These are phyloP conservation scores for Leishmania aethiopica DNA, from an alignment of 208 protist genomes.

Conservation along the genomic window DNA sequence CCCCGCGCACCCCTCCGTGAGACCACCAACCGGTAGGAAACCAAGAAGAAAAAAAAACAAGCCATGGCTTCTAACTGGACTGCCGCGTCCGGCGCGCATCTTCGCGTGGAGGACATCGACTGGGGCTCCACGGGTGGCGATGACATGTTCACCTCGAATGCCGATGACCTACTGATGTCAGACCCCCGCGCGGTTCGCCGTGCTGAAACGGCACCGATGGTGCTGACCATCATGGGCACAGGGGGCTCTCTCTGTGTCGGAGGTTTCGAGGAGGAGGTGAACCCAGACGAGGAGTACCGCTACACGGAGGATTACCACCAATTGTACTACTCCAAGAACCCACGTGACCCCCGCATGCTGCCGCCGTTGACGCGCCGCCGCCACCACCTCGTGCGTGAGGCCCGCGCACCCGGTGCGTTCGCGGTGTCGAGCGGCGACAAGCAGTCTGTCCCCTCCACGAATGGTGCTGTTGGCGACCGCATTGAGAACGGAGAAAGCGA, in stretches of 20 bases:
- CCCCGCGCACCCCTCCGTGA: background rate
- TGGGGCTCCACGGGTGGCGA: slow-evolving; percentile 39
- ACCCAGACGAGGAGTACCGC: slow-evolving; percentile 77
- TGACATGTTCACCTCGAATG: slow-evolving; percentile 41
- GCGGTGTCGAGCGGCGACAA: slow-evolving; percentile 17
- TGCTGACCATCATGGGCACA: slow-evolving; percentile 64
- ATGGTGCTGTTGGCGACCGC: slow-evolving; percentile 23
- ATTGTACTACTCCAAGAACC: slow-evolving; percentile 80
- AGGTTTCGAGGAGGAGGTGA: slow-evolving; percentile 46
- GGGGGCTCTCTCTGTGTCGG: slow-evolving; percentile 57
- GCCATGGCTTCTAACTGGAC: slow-evolving; percentile 19
- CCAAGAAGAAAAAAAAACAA: background rate
- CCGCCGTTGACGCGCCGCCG: slow-evolving; percentile 57
- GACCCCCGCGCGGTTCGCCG: slow-evolving; percentile 71
- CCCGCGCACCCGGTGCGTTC: slow-evolving; percentile 11
- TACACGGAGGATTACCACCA: slow-evolving; percentile 82
- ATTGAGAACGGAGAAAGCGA: background rate
- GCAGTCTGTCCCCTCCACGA: background rate
- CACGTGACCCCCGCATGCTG: slow-evolving; percentile 83
- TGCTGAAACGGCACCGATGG: slow-evolving; percentile 78
- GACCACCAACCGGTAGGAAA: background rate
- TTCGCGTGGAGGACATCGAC: slow-evolving; percentile 40
- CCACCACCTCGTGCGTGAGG: slow-evolving; percentile 25
- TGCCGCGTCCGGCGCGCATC: slow-evolving; percentile 12
- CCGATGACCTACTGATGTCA: slow-evolving; percentile 39